Conservation (phyloP, 257 asterid species). For the Plantago elongata region DNA sequence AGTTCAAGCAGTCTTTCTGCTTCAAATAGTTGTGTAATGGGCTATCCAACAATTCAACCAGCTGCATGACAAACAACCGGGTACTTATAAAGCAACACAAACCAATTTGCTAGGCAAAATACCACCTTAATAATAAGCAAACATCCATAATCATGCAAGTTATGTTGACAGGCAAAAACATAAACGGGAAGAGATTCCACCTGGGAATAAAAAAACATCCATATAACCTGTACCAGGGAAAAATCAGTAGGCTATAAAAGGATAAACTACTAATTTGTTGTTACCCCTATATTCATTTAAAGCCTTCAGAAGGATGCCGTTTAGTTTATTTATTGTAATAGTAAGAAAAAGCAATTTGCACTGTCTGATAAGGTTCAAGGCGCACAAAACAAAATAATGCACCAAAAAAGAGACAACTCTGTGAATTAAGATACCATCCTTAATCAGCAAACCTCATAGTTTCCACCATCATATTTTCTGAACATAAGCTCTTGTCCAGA, state of each 20-base stretch:
- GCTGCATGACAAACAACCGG: constrained; percentile 46
- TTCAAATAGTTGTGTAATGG: constrained; percentile 83
- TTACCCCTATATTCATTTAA: not conserved
- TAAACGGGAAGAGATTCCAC: too few relatives aligned
- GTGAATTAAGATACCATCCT: too few relatives aligned
- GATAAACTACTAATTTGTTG: not conserved
- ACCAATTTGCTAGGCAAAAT: not conserved
- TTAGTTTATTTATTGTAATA: not conserved
- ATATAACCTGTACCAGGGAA: not conserved
- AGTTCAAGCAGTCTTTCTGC: constrained; percentile 90
- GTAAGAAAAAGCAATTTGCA: not conserved
- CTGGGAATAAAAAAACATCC: too few relatives aligned
- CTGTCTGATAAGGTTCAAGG: constrained; percentile 5
- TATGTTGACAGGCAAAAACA: too few relatives aligned
- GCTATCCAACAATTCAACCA: constrained; percentile 81
- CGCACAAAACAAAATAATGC: not conserved
- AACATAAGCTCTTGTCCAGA: too few relatives aligned
- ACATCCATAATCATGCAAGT: not conserved
- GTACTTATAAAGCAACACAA: not conserved
- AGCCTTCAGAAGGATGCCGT: not conserved
- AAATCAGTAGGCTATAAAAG: not conserved
- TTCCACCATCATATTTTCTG: too few relatives aligned
- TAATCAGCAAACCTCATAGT: too few relatives aligned
- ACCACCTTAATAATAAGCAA: not conserved
- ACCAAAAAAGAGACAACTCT: too few relatives aligned